Percentiles rank a stretch among this genome's conserved stretches.
Conservation (phyloP, 169 alveolate species). For the Cryptosporidium ryanae region DNA sequence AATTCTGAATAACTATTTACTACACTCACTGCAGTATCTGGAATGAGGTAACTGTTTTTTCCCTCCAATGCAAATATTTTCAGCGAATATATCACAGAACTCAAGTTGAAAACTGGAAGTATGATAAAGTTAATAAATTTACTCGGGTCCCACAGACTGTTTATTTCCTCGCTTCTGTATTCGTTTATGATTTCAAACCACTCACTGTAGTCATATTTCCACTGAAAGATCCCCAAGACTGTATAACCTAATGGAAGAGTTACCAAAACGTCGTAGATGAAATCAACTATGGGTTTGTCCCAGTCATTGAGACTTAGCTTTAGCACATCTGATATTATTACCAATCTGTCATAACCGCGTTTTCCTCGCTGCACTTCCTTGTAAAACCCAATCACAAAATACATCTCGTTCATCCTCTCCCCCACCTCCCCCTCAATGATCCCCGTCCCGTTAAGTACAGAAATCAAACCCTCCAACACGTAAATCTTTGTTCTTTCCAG, state of each 20-base stretch:
- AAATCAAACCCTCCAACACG: not conserved
- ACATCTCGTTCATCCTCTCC: conserved; percentile 34
- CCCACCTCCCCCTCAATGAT: conserved; percentile 39
- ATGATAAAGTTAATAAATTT: conserved; percentile 17
- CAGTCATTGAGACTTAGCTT: conserved; percentile 13
- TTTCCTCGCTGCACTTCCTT: not conserved
- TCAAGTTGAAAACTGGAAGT: conserved; percentile 9
- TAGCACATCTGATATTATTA: conserved; percentile 50
- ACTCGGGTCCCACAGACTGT: conserved; percentile 8
- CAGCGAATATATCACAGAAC: conserved; percentile 13
- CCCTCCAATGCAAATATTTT: conserved; percentile 10
- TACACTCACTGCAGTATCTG: conserved; percentile 22
- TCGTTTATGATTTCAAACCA: conserved; percentile 31
- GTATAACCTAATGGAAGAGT: conserved; percentile 50
- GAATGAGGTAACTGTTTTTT: conserved; percentile 24
- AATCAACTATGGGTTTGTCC: conserved; percentile 37
- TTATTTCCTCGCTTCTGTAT: conserved; percentile 2
- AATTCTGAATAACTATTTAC: conserved; percentile 22
- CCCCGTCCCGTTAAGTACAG: conserved; percentile 7
- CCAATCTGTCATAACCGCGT: not conserved
- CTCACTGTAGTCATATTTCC: conserved; percentile 17
- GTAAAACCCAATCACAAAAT: conserved; percentile 43
- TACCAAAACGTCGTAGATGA: conserved; percentile 41
- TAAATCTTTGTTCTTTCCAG: conserved; percentile 24
- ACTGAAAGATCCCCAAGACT: conserved; percentile 20